phyloP scores from a whole-genome alignment of 305 asterid species.

The Rubia tinctorum region DNA sequence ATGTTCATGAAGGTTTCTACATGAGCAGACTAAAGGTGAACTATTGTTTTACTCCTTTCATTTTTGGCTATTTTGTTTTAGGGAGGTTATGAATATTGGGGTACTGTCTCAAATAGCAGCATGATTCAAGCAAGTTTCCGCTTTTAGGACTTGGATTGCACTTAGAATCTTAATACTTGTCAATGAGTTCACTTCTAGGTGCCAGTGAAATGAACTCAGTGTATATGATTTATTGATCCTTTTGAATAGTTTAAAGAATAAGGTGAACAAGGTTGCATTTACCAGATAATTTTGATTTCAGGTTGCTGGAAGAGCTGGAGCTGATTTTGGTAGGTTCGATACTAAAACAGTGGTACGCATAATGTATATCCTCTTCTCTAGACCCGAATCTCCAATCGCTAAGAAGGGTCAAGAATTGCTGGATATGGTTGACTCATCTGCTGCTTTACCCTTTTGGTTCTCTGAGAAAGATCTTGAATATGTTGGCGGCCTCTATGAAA shows the following conservation, averaged over 20 bases:
- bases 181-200: too few relatives aligned
- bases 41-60: background rate
- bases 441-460: constrained; percentile 25
- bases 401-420: constrained; percentile 21
- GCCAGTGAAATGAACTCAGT: background rate
- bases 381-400: constrained; percentile 22
- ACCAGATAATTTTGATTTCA: background rate
- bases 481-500: constrained; percentile 22
- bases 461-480: constrained; percentile 21
- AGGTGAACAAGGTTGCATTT: background rate
- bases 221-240: background rate
- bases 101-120: background rate
- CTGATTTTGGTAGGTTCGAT: constrained; percentile 27
- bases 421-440: constrained; percentile 26
- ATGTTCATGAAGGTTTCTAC: constrained; percentile 68
- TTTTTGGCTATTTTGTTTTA: background rate
- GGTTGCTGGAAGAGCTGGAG: constrained; percentile 25
- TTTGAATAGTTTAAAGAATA: too few relatives aligned
- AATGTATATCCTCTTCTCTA: constrained; percentile 22
- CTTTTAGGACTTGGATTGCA: background rate
- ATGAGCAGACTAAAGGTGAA: constrained; percentile 39
- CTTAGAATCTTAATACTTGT: too few relatives aligned
- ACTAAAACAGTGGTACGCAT: constrained; percentile 23
- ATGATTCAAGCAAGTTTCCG: background rate
- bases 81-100: background rate